phyloP scores from a whole-genome alignment of 768 basidiomycete species.

The Boletellus sp. region DNA sequence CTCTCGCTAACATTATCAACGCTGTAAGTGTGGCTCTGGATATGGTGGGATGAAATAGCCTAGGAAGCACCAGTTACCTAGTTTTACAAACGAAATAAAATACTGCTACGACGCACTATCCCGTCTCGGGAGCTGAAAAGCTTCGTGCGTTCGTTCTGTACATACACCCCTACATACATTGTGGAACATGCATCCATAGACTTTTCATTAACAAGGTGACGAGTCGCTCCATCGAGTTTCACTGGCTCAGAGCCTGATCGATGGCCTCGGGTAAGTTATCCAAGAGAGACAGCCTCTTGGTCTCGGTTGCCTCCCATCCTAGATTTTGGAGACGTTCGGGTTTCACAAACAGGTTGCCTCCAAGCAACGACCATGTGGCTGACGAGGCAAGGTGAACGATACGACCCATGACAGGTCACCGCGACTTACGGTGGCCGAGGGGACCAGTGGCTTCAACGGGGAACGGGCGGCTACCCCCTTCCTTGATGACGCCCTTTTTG shows the following conservation, averaged over 20 bases:
- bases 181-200: conserved; percentile 2
- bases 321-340: conserved; percentile 34
- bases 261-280: conserved; percentile 32
- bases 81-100: neutral
- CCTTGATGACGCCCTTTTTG: conserved; percentile 31
- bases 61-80: neutral
- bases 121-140: neutral
- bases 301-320: conserved; percentile 38
- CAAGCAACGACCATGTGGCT: conserved; percentile 42
- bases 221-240: neutral
- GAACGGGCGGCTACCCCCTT: conserved; percentile 33
- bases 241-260: conserved; percentile 15
- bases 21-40: conserved; percentile 4
- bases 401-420: neutral
- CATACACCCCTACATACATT: conserved; percentile 1
- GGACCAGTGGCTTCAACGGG: conserved; percentile 33
- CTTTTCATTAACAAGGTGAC: neutral
- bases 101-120: conserved; percentile 1
- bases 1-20: conserved; percentile 1
- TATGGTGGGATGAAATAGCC: neutral
- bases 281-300: conserved; percentile 24
- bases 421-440: conserved; percentile 36
- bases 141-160: conserved; percentile 6
- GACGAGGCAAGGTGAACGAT: neutral
- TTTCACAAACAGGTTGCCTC: conserved; percentile 36